A percentile compares a stretch with the other conserved stretches of the same genome.
These are phyloP conservation scores for Populus alba DNA, from an alignment of 345 rosid species.

Conservation along the genomic window DNA sequence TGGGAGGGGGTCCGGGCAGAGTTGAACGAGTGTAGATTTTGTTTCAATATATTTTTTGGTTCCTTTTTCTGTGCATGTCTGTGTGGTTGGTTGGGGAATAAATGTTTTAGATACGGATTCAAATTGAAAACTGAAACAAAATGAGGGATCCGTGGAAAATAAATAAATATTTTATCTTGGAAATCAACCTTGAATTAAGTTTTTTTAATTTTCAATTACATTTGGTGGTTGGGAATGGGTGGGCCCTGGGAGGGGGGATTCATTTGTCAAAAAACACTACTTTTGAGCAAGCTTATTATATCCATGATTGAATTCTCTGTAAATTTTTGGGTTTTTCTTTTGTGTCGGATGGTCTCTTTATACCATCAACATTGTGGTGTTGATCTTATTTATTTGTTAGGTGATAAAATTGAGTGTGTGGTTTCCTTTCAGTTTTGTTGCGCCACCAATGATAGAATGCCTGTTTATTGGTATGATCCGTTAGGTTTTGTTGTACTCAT, in stretches of 20 bases:
- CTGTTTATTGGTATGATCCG: neutral
- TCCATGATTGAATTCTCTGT: neutral
- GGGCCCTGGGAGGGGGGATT: neutral
- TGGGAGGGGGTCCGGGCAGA: too few relatives aligned
- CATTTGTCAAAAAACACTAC: neutral
- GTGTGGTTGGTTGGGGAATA: too few relatives aligned
- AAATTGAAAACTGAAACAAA: too few relatives aligned
- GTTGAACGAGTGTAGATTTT: too few relatives aligned
- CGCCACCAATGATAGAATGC: neutral
- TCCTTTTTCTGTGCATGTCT: too few relatives aligned
- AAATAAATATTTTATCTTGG: neutral
- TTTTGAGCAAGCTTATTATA: neutral
- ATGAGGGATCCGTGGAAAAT: too few relatives aligned
- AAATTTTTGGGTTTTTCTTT: neutral
- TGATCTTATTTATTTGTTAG: neutral
- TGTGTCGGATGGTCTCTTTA: neutral
- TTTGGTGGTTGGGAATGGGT: neutral
- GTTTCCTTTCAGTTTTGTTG: neutral
- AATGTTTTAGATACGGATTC: too few relatives aligned
- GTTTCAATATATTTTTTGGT: too few relatives aligned
- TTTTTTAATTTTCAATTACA: too few relatives aligned
- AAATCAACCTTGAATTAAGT: neutral
- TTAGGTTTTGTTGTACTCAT: neutral
- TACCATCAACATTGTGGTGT: neutral
- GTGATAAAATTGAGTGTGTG: neutral